Evolutionary conservation across 805 yeast species (phyloP), one percentile per base, ranked within the genome.

Genomic region (Yamadazyma sp.): DNA sequence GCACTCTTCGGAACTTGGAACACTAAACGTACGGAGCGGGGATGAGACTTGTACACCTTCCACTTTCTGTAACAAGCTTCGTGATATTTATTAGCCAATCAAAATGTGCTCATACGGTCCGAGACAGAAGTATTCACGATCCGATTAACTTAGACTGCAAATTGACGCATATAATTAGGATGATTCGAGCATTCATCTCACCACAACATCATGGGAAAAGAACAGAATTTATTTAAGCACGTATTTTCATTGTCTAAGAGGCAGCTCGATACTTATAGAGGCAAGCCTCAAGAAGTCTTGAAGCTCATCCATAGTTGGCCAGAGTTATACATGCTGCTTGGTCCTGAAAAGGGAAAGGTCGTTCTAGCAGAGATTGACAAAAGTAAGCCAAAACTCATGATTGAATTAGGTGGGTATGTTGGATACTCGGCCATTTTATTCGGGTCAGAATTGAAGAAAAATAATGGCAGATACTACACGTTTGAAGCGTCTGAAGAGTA

Each of bases 401-500:
- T 61, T 22, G 69, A 61, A 33, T 46, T 62, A 36, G 70, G 70
- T 14, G 52, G 59, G 18, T 62, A 54, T 34, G 49, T 60, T 14
- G 70, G 68, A 6, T 65, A 64, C 36, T 59, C 67, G 1, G 72
- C 71, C 15, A 50, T 67, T 5, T 50, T 54, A 20, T 64, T 64
- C 39, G 64, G 59, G 3, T 46, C 47, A 10, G 59, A 52, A 22
- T 41, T 64, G 26, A 37, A 45, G 6, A 41, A 49, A 21, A 48
- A 49, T 16, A 44, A 42, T 14, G 59, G 62, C 6, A 58, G 54
- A 34, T 66, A 53, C 52, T 63, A 52, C 44, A 56, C 60, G 33
- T 63, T 63, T 39, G 71, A 64, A 46, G 37, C 53, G 31, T 57
- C 52, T 29, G 49, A 42, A 3, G 58, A 57, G 17, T 63, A 39